Base-by-base conservation (phyloP, 768 basidiomycete genomes). In the Russula dissimulans region DNA sequence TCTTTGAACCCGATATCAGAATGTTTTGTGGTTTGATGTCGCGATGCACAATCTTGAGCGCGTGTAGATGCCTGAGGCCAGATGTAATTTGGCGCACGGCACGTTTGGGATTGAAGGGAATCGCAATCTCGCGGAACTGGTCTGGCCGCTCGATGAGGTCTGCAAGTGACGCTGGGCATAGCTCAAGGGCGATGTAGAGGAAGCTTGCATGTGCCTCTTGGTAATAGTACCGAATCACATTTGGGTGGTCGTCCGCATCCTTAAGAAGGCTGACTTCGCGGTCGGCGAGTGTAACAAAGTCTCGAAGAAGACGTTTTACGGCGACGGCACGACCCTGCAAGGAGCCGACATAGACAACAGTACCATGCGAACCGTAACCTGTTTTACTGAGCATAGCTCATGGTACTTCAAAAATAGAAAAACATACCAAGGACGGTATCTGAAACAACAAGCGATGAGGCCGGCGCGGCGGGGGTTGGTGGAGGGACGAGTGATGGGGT, bases 1-100 rank as follows among this genome's bases (percentile, higher is more conserved):
- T 78, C 67, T 87, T 88, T 3, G 82, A 81, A 14, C 76, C 76
- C 14, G 91, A 91, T 11, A 98, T 80, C 14, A 99, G 81, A 57
- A 99, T 97, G 69, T 99, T 99, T 71, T 95, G 95, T 5, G 95
- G 95, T 69, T 99, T 99, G 73, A 99, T 97, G 71, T 98, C 95
- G 36, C 95, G 84, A 74, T 98, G 95, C n/a, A 97, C 84, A 59
- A 98, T 88, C 73, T 95, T 97, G 67, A 98, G 82, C 8, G 83
- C 87, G 70, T 98, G 95, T 10, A 99, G 77, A 72, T 98, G 94
- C 55, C 86, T 80, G 63, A 99, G 72, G 15, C 97, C 97, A 36
- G 85, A 81, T 8, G 94, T 83, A 54, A 98, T 87, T 72, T 98
- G 91, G 50, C 77, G 79, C 61, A 98, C 73, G 0, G 94, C 95